phyloP scores from a whole-genome alignment of 192 early-diverging fungal genomes.

The Entophlyctis luteolus region DNA sequence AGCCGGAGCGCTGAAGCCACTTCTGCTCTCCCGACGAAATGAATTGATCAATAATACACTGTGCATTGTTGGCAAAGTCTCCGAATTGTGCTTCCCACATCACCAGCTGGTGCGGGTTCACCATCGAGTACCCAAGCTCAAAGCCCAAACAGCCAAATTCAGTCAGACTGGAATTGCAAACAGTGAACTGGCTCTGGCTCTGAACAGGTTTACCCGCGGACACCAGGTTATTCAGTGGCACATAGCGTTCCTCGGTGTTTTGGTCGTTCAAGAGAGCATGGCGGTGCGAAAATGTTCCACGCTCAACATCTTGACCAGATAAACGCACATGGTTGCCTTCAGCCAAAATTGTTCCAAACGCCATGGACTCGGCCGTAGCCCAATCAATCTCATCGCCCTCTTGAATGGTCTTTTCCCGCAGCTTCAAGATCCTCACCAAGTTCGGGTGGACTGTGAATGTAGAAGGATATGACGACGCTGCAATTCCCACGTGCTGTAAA shows the following conservation, averaged over 20 bases:
- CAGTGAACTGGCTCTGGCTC: conserved; percentile 76
- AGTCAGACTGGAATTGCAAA: conserved; percentile 93
- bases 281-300: conserved; percentile 98
- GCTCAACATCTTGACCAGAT: conserved; percentile 96
- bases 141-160: conserved; percentile 95
- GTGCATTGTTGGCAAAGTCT: conserved; percentile 95
- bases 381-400: conserved; percentile 86
- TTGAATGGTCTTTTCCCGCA: conserved; percentile 75
- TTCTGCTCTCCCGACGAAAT: conserved; percentile 94
- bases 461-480: conserved; percentile 73
- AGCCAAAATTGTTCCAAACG: conserved; percentile 84
- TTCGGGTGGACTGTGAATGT: conserved; percentile 85
- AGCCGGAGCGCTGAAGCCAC: conserved; percentile 94
- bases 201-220: conserved; percentile 53
- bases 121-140: conserved; percentile 94
- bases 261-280: conserved; percentile 97
- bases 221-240: conserved; percentile 81
- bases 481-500: conserved; percentile 77
- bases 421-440: conserved; percentile 78
- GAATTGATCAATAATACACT: conserved; percentile 98
- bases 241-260: conserved; percentile 74
- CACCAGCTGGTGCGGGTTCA: conserved; percentile 87
- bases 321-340: conserved; percentile 72
- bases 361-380: conserved; percentile 91
- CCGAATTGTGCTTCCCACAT: conserved; percentile 99